These are phyloP conservation scores for Fusarium verticillioides DNA, from an alignment of 2,329 filamentous ascomycete genomes.

Conservation along the genomic window DNA sequence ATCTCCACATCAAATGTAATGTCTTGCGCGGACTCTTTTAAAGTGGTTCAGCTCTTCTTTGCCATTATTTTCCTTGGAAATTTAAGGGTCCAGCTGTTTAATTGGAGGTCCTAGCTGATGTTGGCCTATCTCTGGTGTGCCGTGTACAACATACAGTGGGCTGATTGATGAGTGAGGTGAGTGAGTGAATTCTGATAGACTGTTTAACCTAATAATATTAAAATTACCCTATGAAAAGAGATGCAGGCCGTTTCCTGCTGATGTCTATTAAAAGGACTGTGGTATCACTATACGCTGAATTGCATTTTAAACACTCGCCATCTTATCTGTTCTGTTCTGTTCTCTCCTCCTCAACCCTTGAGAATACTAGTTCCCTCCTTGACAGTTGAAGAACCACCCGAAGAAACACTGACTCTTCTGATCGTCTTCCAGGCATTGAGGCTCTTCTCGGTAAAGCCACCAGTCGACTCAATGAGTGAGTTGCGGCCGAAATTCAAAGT, in stretches of 20 bases:
- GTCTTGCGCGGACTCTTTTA: slow-evolving; percentile 24
- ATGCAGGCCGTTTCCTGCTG: slow-evolving; percentile 40
- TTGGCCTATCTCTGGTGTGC: too few relatives aligned
- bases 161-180: background rate
- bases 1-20: slow-evolving; percentile 28
- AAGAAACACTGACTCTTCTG: slow-evolving; percentile 42
- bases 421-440: slow-evolving; percentile 41
- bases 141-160: background rate
- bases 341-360: slow-evolving; percentile 2
- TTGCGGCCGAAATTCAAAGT: slow-evolving; percentile 43
- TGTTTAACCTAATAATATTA: slow-evolving; percentile 14
- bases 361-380: slow-evolving; percentile 19
- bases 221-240: slow-evolving; percentile 38
- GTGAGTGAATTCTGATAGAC: background rate
- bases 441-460: slow-evolving; percentile 34
- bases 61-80: slow-evolving; percentile 10
- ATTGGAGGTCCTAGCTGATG: background rate
- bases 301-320: slow-evolving; percentile 1
- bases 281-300: slow-evolving; percentile 29
- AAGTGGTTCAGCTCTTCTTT: slow-evolving; percentile 33
- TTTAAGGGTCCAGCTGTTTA: slow-evolving; percentile 7
- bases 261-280: slow-evolving; percentile 32
- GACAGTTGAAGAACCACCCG: slow-evolving; percentile 22
- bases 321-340: background rate
- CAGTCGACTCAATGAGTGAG: slow-evolving; percentile 40